phyloP scores from a whole-genome alignment of 176 grass and related monocot species.

The Avena sativa region DNA sequence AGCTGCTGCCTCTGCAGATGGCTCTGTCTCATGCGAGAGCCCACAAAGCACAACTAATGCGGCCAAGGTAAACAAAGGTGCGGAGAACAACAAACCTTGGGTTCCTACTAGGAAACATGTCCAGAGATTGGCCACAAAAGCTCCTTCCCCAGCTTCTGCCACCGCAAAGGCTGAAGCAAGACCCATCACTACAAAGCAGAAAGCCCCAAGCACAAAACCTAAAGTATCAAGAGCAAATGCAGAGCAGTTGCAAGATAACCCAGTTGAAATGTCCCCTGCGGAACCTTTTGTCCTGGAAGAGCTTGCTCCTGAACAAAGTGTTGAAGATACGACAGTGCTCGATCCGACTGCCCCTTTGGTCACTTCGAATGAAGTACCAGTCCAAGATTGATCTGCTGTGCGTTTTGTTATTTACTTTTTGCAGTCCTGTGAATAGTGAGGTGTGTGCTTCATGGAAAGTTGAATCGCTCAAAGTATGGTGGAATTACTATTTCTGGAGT shows the following conservation, averaged over 20 bases:
- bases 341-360: slow-evolving; percentile 41
- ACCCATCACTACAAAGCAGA: slow-evolving; percentile 45
- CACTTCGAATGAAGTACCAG: slow-evolving; percentile 63
- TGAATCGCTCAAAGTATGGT: slow-evolving; percentile 50
- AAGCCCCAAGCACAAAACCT: slow-evolving; percentile 50
- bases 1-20: slow-evolving; percentile 57
- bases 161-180: slow-evolving; percentile 49
- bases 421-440: slow-evolving; percentile 75
- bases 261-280: slow-evolving; percentile 35
- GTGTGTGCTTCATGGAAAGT: slow-evolving; percentile 72
- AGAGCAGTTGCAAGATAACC: slow-evolving; percentile 43
- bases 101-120: slow-evolving; percentile 55
- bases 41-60: slow-evolving; percentile 48
- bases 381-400: slow-evolving; percentile 61
- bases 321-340: slow-evolving; percentile 40
- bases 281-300: slow-evolving; percentile 41
- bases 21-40: slow-evolving; percentile 62
- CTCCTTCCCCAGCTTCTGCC: slow-evolving; percentile 36
- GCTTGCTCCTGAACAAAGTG: slow-evolving; percentile 42
- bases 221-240: slow-evolving; percentile 67
- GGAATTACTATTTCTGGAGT: slow-evolving; percentile 56
- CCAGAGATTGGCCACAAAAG: slow-evolving; percentile 56
- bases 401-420: slow-evolving; percentile 60
- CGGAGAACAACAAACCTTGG: slow-evolving; percentile 46
- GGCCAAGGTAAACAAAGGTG: slow-evolving; percentile 47